phyloP scores from a whole-genome alignment of 78 protist species.

The Chrysochromulina tobinii region DNA sequence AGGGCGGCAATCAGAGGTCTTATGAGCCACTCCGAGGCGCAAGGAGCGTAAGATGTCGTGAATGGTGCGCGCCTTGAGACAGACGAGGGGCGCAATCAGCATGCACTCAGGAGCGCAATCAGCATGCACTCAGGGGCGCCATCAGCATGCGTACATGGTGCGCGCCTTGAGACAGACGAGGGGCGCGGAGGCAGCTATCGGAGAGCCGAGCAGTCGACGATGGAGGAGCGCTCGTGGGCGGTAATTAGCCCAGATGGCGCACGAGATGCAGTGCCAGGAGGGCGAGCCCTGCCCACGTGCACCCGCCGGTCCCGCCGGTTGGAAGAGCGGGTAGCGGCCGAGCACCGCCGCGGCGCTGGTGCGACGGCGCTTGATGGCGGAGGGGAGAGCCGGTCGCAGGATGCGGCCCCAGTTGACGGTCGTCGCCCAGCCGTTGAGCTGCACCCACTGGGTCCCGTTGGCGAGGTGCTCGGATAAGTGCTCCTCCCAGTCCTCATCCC shows the following conservation, averaged over 20 bases:
- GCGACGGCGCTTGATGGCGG: no score
- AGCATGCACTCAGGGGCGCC: no score
- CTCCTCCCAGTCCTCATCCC: background rate
- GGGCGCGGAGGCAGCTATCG: background rate
- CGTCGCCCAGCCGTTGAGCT: background rate
- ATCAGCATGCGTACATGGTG: no score
- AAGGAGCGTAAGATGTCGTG: no score
- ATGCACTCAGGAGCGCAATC: no score
- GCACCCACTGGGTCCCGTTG: background rate
- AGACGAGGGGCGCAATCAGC: no score
- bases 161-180: background rate
- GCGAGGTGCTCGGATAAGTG: no score
- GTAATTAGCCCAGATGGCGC: background rate
- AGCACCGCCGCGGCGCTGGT: no score
- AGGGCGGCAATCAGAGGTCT: background rate
- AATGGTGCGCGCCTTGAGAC: background rate
- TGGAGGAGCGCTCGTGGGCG: background rate
- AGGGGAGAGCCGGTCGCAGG: background rate
- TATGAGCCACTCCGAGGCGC: no score
- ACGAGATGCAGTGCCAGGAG: background rate
- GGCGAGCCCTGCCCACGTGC: no score
- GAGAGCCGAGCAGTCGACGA: background rate
- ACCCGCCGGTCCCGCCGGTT: no score
- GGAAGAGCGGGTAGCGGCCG: no score
- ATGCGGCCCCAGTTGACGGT: background rate